Conservation (phyloP, 2,329 filamentous ascomycete species). For the Nothopassalora personata region DNA sequence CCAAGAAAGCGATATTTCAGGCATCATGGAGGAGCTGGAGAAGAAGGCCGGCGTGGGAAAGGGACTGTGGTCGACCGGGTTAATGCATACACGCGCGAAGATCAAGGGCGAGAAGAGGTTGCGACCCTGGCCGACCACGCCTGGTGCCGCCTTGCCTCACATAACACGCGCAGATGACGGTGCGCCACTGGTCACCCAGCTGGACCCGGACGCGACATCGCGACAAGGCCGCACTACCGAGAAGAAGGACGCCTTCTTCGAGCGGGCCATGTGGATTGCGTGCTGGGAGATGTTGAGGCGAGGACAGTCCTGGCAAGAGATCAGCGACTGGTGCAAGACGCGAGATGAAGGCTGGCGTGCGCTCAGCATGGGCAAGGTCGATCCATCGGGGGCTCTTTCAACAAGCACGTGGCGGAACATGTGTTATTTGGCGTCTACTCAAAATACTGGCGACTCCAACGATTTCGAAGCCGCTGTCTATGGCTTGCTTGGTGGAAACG, state of each 20-base stretch:
- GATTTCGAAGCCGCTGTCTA: constrained; percentile 87
- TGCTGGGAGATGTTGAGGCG: constrained; percentile 88
- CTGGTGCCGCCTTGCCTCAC: constrained; percentile 51
- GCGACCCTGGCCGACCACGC: constrained; percentile 44
- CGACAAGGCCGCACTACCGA: constrained; percentile 73
- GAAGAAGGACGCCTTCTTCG: constrained; percentile 78
- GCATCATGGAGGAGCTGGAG: constrained; percentile 65
- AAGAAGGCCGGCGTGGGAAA: constrained; percentile 63
- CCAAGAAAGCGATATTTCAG: constrained; percentile 65
- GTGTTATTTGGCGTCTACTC: constrained; percentile 62
- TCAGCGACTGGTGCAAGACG: constrained; percentile 81
- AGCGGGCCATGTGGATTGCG: constrained; percentile 86
- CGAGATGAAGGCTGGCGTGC: constrained; percentile 86
- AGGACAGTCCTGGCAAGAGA: constrained; percentile 66
- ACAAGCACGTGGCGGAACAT: constrained; percentile 61
- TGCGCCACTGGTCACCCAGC: constrained; percentile 69
- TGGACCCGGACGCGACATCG: constrained; percentile 85
- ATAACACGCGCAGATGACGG: constrained; percentile 45
- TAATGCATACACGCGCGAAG: constrained; percentile 82
- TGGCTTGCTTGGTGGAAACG: constrained; percentile 80
- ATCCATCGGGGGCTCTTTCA: constrained; percentile 41
- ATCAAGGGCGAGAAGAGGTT: constrained; percentile 88
- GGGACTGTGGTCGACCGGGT: constrained; percentile 79
- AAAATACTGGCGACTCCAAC: constrained; percentile 58
- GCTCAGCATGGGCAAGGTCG: constrained; percentile 63